A percentile compares a stretch with the other conserved stretches of the same genome.
Conservation (phyloP, 441 rosid genomes). For the Adansonia rubrostipa region DNA sequence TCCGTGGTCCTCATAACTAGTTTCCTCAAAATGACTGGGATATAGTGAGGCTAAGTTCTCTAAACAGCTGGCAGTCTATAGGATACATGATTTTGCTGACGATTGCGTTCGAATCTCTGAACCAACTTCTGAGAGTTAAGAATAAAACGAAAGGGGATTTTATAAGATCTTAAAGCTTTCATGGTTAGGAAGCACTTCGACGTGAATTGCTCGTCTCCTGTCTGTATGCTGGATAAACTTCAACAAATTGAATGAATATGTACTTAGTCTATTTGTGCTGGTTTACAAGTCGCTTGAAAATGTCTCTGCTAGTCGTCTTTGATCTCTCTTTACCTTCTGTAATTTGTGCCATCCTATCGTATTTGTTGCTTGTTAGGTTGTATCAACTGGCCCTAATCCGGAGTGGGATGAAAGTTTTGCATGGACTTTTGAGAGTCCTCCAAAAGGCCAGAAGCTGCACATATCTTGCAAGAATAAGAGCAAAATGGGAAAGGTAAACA, state of each 20-base stretch:
- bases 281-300: not conserved
- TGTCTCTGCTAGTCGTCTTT: not conserved
- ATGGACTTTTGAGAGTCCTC: slow-evolving; percentile 98
- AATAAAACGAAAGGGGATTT: not conserved
- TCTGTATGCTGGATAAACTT: not conserved
- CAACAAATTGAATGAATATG: not conserved
- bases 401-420: slow-evolving; percentile 98
- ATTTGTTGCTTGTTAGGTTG: slow-evolving; percentile 52
- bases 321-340: slow-evolving; percentile 3
- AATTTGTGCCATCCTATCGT: slow-evolving; percentile 8
- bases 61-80: not conserved
- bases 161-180: not conserved
- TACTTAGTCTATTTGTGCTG: not conserved
- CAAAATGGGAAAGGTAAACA: slow-evolving; percentile 98
- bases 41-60: not conserved
- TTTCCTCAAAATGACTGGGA: slow-evolving; percentile 4
- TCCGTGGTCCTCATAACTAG: not conserved
- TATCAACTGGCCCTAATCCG: slow-evolving; percentile 95
- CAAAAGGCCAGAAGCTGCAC: slow-evolving; percentile 96
- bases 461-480: slow-evolving; percentile 98
- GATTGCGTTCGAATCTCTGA: slow-evolving; percentile 15
- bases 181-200: slow-evolving; percentile 7
- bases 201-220: not conserved
- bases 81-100: not conserved
- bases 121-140: not conserved